A percentile compares a stretch with the other conserved stretches of the same genome.
Evolutionary conservation across 2,329 filamentous ascomycete genomes (phyloP).

Genomic region (Truncatella angustata): DNA sequence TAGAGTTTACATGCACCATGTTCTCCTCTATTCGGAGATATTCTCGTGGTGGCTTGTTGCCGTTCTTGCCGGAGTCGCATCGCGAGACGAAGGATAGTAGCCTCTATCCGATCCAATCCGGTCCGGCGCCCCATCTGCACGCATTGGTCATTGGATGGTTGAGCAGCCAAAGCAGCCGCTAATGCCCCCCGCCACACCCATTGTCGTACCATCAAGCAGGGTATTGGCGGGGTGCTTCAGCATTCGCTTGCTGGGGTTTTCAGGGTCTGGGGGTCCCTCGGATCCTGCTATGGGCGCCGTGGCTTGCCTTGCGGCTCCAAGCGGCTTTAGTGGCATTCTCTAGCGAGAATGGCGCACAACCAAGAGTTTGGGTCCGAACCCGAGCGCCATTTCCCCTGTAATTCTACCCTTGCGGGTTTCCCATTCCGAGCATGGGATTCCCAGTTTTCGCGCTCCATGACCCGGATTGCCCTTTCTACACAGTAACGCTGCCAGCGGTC

Average conservation of each 20-base stretch:
- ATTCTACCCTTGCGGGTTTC: background rate
- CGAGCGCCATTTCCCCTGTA: background rate
- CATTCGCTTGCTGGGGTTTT: background rate
- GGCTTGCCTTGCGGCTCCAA: background rate
- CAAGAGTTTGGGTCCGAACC: background rate
- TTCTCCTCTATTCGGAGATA: background rate
- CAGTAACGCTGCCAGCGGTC: background rate
- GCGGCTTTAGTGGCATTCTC: background rate
- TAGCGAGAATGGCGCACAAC: background rate
- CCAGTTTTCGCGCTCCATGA: background rate
- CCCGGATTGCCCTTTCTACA: slow-evolving; percentile 1
- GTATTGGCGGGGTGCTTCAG: background rate
- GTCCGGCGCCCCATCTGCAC: background rate
- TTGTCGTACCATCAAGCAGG: background rate
- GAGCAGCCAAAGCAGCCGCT: slow-evolving; percentile 1
- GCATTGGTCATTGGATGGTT: slow-evolving; percentile 1
- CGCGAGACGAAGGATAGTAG: background rate
- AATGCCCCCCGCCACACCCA: slow-evolving; percentile 8
- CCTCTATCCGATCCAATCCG: background rate
- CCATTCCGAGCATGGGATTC: background rate
- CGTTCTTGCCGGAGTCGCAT: slow-evolving; percentile 3
- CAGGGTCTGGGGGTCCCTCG: background rate
- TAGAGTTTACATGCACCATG: too few species aligned
- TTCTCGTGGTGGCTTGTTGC: background rate
- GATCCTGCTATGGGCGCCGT: background rate